Conservation (phyloP, 2,329 filamentous ascomycete genomes). For the Penicillium sp. region DNA sequence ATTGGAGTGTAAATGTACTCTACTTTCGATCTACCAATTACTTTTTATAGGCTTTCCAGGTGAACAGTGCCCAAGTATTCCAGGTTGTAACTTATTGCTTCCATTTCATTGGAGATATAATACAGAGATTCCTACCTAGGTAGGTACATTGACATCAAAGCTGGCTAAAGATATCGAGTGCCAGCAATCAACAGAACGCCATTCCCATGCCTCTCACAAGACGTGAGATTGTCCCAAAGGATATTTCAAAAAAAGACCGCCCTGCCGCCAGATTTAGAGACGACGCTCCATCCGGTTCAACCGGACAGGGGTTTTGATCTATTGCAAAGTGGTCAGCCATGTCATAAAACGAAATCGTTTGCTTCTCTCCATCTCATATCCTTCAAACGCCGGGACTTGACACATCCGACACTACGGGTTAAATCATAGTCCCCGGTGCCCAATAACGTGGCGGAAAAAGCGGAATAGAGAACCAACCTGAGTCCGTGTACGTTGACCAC, state of each 20-base stretch:
- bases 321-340: constrained; percentile 20
- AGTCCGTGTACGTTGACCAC: constrained; percentile 83
- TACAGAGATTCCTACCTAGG: constrained; percentile 8
- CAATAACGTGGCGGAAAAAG: neutral
- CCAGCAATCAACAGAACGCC: constrained; percentile 27
- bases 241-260: constrained; percentile 14
- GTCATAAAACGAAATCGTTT: neutral
- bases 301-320: constrained; percentile 60
- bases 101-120: constrained; percentile 19
- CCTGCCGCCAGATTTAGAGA: constrained; percentile 25
- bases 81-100: neutral
- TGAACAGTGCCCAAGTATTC: neutral
- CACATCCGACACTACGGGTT: no score
- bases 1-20: neutral
- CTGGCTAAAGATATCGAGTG: constrained; percentile 12
- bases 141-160: constrained; percentile 20
- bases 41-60: no score
- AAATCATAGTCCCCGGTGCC: neutral
- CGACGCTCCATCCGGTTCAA: constrained; percentile 60
- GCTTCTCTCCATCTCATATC: neutral
- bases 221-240: constrained; percentile 21
- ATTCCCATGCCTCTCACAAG: constrained; percentile 25
- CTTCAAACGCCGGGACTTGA: neutral
- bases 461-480: constrained; percentile 52
- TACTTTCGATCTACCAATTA: neutral